A percentile compares a stretch with the other conserved stretches of the same genome.
These are phyloP conservation scores for Solanum appendiculatum DNA, from an alignment of 257 asterid species.

Conservation along the genomic window DNA sequence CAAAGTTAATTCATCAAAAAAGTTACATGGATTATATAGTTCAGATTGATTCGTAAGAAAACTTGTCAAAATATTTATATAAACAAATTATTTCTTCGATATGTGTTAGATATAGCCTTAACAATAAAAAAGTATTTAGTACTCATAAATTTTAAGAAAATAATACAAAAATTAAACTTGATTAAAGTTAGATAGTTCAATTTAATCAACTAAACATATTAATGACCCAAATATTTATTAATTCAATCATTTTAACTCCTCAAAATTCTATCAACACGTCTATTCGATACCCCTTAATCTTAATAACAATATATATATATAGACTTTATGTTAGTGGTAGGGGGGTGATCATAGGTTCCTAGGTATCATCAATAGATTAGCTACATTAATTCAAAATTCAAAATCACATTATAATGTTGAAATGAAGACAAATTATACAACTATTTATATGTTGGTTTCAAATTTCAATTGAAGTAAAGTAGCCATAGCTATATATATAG, in stretches of 20 bases:
- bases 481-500: background rate
- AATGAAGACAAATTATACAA: background rate
- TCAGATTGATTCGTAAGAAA: background rate
- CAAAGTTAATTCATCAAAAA: too few species aligned
- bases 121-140: background rate
- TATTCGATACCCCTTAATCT: background rate
- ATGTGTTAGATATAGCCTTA: background rate
- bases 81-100: background rate
- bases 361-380: background rate
- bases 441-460: background rate
- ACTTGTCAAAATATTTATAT: background rate
- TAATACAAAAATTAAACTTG: background rate
- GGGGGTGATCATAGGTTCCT: background rate
- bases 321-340: too few species aligned
- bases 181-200: background rate
- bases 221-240: background rate
- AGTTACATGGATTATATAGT: background rate
- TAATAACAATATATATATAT: too few species aligned
- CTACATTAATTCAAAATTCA: background rate
- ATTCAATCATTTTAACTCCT: background rate
- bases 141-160: background rate
- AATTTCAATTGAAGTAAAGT: background rate
- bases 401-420: background rate
- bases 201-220: background rate
- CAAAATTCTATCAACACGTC: background rate